Conservation (phyloP, 345 rosid species). For the Citropsis articulata region DNA sequence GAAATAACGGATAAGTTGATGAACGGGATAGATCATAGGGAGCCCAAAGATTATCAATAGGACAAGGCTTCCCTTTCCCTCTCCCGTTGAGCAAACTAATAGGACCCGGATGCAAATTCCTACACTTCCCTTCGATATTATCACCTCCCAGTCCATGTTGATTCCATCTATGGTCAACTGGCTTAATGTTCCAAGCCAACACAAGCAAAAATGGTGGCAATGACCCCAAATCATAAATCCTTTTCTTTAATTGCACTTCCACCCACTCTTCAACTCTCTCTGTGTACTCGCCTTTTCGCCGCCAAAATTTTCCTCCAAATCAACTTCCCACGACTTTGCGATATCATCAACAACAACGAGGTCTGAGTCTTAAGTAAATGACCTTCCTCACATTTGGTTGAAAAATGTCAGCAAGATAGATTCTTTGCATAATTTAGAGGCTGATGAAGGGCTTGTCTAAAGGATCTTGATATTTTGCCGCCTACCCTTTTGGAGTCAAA, state of each 20-base stretch:
- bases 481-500: slow-evolving; percentile 52
- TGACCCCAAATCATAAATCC: slow-evolving; percentile 65
- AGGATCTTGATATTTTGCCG: slow-evolving; percentile 52
- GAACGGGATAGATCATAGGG: slow-evolving; percentile 68
- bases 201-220: slow-evolving; percentile 63
- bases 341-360: slow-evolving; percentile 61
- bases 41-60: slow-evolving; percentile 66
- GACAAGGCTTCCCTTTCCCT: slow-evolving; percentile 66
- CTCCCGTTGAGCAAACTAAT: slow-evolving; percentile 73
- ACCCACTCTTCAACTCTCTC: slow-evolving; percentile 58
- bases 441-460: slow-evolving; percentile 61
- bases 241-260: slow-evolving; percentile 48
- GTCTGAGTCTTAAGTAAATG: slow-evolving; percentile 63
- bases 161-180: slow-evolving; percentile 67
- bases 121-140: slow-evolving; percentile 55
- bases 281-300: slow-evolving; percentile 36
- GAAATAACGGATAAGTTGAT: slow-evolving; percentile 32
- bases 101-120: slow-evolving; percentile 68
- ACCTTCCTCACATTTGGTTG: slow-evolving; percentile 35
- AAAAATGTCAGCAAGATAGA: slow-evolving; percentile 59
- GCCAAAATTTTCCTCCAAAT: slow-evolving; percentile 50
- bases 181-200: slow-evolving; percentile 58
- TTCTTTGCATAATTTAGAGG: slow-evolving; percentile 67
- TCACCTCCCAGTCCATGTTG: slow-evolving; percentile 76
- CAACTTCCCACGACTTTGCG: slow-evolving; percentile 46